Conservation (phyloP, 768 basidiomycete species). For the Psilocybe sp. region DNA sequence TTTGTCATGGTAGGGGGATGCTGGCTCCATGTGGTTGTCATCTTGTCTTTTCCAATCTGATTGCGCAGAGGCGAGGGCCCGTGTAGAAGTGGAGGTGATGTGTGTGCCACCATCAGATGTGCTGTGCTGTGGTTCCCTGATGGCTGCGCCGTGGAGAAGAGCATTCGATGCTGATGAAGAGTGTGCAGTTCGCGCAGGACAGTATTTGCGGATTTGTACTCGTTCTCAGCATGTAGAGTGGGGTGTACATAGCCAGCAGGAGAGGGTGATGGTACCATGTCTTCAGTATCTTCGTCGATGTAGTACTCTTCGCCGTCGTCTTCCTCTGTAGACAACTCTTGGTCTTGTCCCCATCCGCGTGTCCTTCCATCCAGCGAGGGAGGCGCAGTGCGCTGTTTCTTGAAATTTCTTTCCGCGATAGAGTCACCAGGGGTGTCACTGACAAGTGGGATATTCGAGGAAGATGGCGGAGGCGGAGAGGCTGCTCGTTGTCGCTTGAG, state of each 20-base stretch:
- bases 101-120: slow-evolving; percentile 2
- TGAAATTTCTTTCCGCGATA: slow-evolving; percentile 31
- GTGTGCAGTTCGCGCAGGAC: slow-evolving; percentile 71
- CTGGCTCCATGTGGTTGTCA: too few relatives aligned
- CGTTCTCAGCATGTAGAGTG: slow-evolving; percentile 15
- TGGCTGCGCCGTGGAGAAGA: slow-evolving; percentile 32
- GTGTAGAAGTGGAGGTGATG: not conserved
- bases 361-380: slow-evolving; percentile 52
- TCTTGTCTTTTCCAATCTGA: not conserved
- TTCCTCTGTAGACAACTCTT: slow-evolving; percentile 32
- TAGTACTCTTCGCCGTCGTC: slow-evolving; percentile 22
- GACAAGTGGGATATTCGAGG: slow-evolving; percentile 21
- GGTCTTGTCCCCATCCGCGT: slow-evolving; percentile 41
- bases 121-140: not conserved
- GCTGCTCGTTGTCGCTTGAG: slow-evolving; percentile 48
- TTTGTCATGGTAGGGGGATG: not conserved
- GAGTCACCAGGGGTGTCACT: slow-evolving; percentile 24
- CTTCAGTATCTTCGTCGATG: slow-evolving; percentile 22
- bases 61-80: too few relatives aligned
- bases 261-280: slow-evolving; percentile 4
- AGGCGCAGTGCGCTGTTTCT: slow-evolving; percentile 52
- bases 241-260: not conserved
- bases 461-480: slow-evolving; percentile 34
- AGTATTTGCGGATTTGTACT: slow-evolving; percentile 62
- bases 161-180: slow-evolving; percentile 60